Percentiles rank a stretch among this genome's conserved stretches.
Conservation (phyloP, 148 eudicot genomes). For the Silene uniflora region DNA sequence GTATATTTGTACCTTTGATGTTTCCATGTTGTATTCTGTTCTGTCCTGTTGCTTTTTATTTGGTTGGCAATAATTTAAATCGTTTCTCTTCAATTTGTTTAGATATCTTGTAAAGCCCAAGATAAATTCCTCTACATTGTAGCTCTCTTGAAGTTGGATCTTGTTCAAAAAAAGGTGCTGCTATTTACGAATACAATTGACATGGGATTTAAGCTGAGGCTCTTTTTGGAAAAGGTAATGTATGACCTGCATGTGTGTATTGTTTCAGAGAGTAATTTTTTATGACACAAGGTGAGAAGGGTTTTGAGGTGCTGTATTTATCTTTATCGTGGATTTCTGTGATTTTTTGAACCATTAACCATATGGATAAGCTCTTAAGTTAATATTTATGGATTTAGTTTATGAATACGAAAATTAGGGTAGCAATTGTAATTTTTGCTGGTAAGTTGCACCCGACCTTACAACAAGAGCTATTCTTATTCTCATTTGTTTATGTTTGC, state of each 20-base stretch:
- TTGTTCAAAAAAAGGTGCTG: conserved; percentile 82
- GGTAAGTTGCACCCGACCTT: not conserved
- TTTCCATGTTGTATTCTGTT: not conserved
- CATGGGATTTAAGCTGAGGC: conserved; percentile 70
- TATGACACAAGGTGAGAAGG: not conserved
- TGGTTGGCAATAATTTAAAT: not conserved
- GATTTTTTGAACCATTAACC: not conserved
- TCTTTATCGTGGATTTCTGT: not conserved
- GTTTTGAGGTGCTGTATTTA: not conserved
- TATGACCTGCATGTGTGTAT: not conserved
- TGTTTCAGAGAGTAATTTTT: not conserved
- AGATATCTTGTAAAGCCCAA: conserved; percentile 79
- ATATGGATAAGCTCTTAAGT: not conserved
- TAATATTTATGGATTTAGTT: not conserved
- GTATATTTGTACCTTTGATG: not conserved
- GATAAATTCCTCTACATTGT: conserved; percentile 82
- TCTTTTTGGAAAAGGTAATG: conserved; percentile 84
- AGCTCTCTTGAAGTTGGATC: conserved; percentile 83
- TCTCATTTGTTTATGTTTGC: not conserved
- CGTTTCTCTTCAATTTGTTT: conserved; percentile 17
- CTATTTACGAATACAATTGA: conserved; percentile 85
- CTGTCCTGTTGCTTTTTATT: not conserved
- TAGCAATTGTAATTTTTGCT: not conserved
- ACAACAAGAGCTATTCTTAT: no score
- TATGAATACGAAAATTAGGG: not conserved